These are phyloP conservation scores for Trichoderma orchidacearum DNA, from an alignment of 495 filamentous ascomycete genomes.

Conservation along the genomic window DNA sequence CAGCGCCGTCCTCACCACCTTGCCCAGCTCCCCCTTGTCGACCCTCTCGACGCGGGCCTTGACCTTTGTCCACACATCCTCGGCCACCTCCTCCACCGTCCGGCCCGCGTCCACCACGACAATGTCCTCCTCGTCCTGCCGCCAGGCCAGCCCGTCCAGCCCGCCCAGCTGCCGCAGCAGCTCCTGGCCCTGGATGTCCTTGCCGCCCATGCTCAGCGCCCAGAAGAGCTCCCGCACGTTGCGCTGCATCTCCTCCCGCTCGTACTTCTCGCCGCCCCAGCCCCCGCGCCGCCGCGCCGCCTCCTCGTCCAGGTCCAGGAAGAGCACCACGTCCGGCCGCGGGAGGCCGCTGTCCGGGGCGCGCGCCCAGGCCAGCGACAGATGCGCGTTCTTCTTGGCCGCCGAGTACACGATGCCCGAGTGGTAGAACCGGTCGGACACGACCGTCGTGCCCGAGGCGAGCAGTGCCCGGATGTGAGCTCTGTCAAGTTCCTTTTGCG, in stretches of 20 bases:
- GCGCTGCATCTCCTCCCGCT: slow-evolving; percentile 69
- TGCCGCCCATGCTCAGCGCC: slow-evolving; percentile 28
- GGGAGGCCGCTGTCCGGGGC: slow-evolving; percentile 80
- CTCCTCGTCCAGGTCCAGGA: slow-evolving; percentile 64
- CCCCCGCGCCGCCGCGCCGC: slow-evolving; percentile 65
- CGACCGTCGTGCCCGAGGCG: slow-evolving; percentile 51
- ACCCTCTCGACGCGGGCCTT: slow-evolving; percentile 28
- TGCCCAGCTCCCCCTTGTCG: slow-evolving; percentile 30
- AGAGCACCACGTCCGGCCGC: slow-evolving; percentile 74
- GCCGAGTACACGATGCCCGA: slow-evolving; percentile 88
- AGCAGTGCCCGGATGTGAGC: slow-evolving; percentile 49
- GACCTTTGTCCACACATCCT: slow-evolving; percentile 36
- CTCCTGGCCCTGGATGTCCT: slow-evolving; percentile 6
- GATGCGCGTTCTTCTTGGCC: slow-evolving; percentile 62
- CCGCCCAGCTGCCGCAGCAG: slow-evolving; percentile 15
- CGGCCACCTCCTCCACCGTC: slow-evolving; percentile 34
- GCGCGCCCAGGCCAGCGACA: slow-evolving; percentile 64
- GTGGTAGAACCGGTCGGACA: slow-evolving; percentile 91
- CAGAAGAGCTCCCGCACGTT: slow-evolving; percentile 65
- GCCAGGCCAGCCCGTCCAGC: background rate
- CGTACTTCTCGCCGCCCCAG: slow-evolving; percentile 81
- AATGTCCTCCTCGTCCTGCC: slow-evolving; percentile 35
- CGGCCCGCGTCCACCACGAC: slow-evolving; percentile 39
- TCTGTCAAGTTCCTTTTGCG: slow-evolving; percentile 21
- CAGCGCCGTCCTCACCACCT: slow-evolving; percentile 23